Evolutionary conservation across 2,329 filamentous ascomycete genomes (phyloP).

Genomic region (Tolypocladium inflatum): DNA sequence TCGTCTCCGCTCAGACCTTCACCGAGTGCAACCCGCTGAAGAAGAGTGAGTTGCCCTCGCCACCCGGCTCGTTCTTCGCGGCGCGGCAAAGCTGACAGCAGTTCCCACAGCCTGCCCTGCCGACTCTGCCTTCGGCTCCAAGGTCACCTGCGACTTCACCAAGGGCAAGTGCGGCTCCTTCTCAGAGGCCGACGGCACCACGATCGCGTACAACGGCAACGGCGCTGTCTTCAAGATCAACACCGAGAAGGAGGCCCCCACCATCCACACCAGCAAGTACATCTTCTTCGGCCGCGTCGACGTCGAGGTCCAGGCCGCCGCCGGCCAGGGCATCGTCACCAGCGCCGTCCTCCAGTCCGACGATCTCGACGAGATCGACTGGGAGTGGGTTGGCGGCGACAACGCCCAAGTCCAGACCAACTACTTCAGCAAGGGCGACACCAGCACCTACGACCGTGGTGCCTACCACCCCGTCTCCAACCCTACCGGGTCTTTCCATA

Average conservation of each 20-base stretch:
- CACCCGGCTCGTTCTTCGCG: background rate
- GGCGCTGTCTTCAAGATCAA: conserved; percentile 59
- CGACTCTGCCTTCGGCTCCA: conserved; percentile 64
- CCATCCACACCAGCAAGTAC: conserved; percentile 72
- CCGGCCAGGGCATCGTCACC: conserved; percentile 80
- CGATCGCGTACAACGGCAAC: conserved; percentile 34
- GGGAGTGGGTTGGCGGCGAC: conserved; percentile 81
- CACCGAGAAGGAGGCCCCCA: conserved; percentile 55
- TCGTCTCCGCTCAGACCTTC: conserved; percentile 46
- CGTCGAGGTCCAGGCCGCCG: conserved; percentile 66
- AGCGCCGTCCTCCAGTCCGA: conserved; percentile 85
- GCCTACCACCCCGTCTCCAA: conserved; percentile 48
- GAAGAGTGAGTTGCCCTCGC: conserved; percentile 27
- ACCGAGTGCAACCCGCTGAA: conserved; percentile 47
- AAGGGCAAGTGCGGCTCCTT: conserved; percentile 55
- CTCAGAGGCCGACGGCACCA: conserved; percentile 35
- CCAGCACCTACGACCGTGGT: conserved; percentile 61
- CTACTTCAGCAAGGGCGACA: conserved; percentile 71
- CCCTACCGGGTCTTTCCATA: conserved; percentile 45
- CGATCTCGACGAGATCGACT: conserved; percentile 79
- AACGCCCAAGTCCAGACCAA: conserved; percentile 67
- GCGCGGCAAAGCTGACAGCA: background rate
- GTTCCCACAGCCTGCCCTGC: conserved; percentile 51
- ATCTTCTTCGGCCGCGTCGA: conserved; percentile 94
- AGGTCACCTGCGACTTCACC: conserved; percentile 61